Evolutionary conservation across 805 yeast genomes (phyloP).

Genomic region (Gaillardinia entomophila): DNA sequence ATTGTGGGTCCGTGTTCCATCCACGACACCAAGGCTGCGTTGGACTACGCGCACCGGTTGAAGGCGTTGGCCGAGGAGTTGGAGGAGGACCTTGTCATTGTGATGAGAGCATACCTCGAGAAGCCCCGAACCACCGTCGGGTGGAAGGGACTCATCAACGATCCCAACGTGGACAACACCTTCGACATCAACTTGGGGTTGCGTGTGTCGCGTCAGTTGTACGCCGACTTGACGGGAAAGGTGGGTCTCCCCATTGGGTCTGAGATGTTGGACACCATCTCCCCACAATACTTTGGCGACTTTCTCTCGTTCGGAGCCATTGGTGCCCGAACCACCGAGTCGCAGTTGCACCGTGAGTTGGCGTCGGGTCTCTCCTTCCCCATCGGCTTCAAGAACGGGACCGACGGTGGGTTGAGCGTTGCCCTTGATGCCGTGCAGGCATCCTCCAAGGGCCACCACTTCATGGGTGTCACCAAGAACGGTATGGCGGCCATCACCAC

Average conservation of each 20-base stretch:
- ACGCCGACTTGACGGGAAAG: constrained; percentile 68
- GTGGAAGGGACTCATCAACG: constrained; percentile 97
- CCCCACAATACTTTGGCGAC: constrained; percentile 93
- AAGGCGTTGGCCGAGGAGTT: constrained; percentile 64
- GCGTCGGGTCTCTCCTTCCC: constrained; percentile 99
- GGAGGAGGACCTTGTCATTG: constrained; percentile 67
- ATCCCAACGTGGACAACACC: constrained; percentile 89
- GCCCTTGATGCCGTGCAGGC: constrained; percentile 94
- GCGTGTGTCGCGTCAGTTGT: constrained; percentile 78
- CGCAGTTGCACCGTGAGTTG: constrained; percentile 94
- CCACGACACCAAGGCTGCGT: constrained; percentile 85
- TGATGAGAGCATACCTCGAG: constrained; percentile 97
- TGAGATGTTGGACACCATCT: constrained; percentile 96
- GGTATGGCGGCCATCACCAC: constrained; percentile 96
- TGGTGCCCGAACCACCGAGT: constrained; percentile 98
- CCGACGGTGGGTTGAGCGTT: constrained; percentile 90
- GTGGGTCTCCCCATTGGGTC: constrained; percentile 86
- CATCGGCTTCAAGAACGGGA: constrained; percentile 96
- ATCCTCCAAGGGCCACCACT: constrained; percentile 88
- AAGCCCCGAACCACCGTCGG: constrained; percentile 99
- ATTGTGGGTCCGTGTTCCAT: constrained; percentile 97
- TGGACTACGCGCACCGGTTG: constrained; percentile 76
- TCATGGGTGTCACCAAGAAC: constrained; percentile 94
- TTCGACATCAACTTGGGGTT: constrained; percentile 95
- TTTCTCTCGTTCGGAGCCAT: constrained; percentile 92